These are phyloP conservation scores for Solanum stenotomum DNA, from an alignment of 257 asterid genomes.

Conservation along the genomic window DNA sequence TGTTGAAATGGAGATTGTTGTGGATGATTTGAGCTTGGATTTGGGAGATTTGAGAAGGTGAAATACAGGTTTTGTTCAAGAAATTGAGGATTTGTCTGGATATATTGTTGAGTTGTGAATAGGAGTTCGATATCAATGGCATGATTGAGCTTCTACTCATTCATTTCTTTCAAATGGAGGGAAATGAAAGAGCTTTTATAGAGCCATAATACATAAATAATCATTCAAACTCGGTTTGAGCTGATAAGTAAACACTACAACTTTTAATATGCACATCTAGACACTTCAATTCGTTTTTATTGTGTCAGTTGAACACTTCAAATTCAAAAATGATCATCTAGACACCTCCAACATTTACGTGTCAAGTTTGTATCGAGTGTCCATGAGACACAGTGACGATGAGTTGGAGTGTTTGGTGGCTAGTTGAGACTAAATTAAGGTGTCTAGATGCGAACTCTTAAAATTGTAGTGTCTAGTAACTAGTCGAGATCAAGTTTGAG, in stretches of 20 bases:
- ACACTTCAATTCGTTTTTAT: neutral
- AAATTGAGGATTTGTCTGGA: constrained; percentile 18
- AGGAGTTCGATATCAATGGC: neutral
- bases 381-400: neutral
- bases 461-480: neutral
- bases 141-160: neutral
- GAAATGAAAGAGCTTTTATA: neutral
- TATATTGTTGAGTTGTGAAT: neutral
- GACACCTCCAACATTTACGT: neutral
- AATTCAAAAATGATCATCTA: neutral
- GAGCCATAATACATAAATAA: neutral
- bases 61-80: constrained; percentile 9
- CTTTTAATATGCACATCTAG: neutral
- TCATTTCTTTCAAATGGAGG: neutral
- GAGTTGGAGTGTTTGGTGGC: neutral
- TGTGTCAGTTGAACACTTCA: neutral
- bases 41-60: constrained; percentile 34
- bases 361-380: neutral
- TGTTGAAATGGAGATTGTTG: constrained; percentile 35
- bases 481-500: neutral
- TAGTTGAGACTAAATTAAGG: neutral
- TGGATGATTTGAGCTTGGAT: constrained; percentile 47
- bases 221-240: neutral
- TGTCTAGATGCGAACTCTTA: neutral
- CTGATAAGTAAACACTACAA: neutral